Conservation (phyloP, 352 stramenopile genomes). For the Globisporangium takayamanum region DNA sequence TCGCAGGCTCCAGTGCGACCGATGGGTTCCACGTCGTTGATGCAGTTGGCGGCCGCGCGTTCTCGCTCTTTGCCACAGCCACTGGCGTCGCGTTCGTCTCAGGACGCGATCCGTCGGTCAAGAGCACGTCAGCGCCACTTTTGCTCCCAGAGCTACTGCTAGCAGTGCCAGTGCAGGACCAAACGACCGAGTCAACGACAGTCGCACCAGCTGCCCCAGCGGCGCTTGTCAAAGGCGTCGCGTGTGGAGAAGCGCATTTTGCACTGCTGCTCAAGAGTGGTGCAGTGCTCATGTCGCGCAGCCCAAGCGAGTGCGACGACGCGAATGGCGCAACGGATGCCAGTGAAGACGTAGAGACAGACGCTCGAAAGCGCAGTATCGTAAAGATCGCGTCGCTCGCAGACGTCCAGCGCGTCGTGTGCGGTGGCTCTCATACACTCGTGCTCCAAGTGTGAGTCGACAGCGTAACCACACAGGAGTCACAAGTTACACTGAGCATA, state of each 20-base stretch:
- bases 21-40: conserved; percentile 18
- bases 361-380: conserved; percentile 7
- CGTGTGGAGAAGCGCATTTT: conserved; percentile 41
- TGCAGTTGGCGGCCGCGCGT: conserved; percentile 28
- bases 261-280: conserved; percentile 23
- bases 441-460: conserved; percentile 1
- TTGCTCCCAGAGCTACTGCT: conserved; percentile 21
- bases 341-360: conserved; percentile 15
- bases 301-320: conserved; percentile 8
- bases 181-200: no score
- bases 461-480: no score
- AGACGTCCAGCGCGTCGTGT: conserved; percentile 18
- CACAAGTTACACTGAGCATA: no score
- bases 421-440: conserved; percentile 36
- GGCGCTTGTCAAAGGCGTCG: conserved; percentile 20
- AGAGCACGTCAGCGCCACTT: conserved; percentile 7
- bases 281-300: conserved; percentile 20
- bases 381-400: conserved; percentile 4
- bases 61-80: conserved; percentile 30
- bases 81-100: conserved; percentile 29
- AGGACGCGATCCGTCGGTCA: conserved; percentile 28
- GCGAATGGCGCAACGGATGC: conserved; percentile 5
- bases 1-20: conserved; percentile 14
- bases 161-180: no score
- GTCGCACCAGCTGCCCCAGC: conserved; percentile 13